Evolutionary conservation across 1,284 basidiomycete genomes (phyloP).

Genomic region (Cryptococcus sp.): DNA sequence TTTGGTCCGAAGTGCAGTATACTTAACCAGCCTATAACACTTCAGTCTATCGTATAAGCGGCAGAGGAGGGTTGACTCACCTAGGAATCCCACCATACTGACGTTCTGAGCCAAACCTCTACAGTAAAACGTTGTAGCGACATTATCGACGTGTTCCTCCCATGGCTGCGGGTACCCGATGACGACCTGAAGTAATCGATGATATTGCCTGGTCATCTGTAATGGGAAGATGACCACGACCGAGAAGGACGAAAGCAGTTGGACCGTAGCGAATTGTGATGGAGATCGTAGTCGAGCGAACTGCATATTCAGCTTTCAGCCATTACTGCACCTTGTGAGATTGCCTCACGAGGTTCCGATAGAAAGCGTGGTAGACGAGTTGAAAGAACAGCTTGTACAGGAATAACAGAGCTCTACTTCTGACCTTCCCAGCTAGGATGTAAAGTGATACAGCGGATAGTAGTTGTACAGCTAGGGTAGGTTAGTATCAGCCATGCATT

Average conservation of each 20-base stretch:
- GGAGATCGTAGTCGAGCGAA: conserved; percentile 45
- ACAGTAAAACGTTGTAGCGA: conserved; percentile 52
- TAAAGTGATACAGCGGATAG: conserved; percentile 50
- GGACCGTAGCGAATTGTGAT: conserved; percentile 52
- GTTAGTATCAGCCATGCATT: neutral
- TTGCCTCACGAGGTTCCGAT: conserved; percentile 41
- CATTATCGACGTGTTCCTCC: conserved; percentile 52
- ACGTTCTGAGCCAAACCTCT: conserved; percentile 57
- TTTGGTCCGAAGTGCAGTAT: conserved; percentile 56
- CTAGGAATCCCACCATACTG: conserved; percentile 51
- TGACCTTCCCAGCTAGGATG: conserved; percentile 53
- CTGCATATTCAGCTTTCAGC: conserved; percentile 8
- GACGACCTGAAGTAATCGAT: conserved; percentile 48
- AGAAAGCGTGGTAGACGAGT: conserved; percentile 49
- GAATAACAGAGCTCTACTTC: conserved; percentile 53
- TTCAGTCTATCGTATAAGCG: neutral
- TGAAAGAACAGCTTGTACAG: conserved; percentile 52
- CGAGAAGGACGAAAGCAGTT: conserved; percentile 53
- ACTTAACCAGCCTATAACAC: conserved; percentile 42
- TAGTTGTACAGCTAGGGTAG: conserved; percentile 45
- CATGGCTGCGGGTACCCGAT: conserved; percentile 50
- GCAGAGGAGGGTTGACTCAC: conserved; percentile 24
- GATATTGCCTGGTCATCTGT: conserved; percentile 52
- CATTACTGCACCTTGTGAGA: neutral
- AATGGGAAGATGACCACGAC: conserved; percentile 54